Conservation (phyloP, 345 rosid species). For the Diplotaxis tenuifolia region DNA sequence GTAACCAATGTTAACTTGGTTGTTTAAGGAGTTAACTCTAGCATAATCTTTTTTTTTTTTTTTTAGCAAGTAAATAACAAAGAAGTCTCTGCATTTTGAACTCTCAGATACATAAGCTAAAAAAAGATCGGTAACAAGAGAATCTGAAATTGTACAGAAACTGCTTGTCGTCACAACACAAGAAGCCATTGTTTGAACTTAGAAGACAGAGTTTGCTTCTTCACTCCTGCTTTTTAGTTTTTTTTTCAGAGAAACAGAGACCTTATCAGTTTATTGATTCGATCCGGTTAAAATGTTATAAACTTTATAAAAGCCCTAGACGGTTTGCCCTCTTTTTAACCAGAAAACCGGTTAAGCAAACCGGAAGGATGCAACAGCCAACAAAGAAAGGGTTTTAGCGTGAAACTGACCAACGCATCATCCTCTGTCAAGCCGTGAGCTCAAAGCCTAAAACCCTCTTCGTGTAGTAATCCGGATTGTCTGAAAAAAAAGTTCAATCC, state of each 20-base stretch:
- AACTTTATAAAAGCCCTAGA: neutral
- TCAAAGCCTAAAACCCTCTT: conserved; percentile 33
- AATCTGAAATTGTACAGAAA: conserved; percentile 23
- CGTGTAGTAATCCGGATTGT: neutral
- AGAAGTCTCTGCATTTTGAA: neutral
- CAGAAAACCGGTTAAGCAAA: conserved; percentile 4
- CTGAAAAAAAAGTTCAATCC: neutral
- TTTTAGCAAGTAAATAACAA: neutral
- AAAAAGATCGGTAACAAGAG: conserved; percentile 22
- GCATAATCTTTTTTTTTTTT: no score
- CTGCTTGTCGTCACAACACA: conserved; percentile 27
- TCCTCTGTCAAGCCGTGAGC: conserved; percentile 29
- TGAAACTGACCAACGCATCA: neutral
- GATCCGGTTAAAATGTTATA: conserved; percentile 17
- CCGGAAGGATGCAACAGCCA: no score
- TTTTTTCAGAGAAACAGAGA: no score
- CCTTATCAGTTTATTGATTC: conserved; percentile 28
- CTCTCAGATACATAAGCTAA: neutral
- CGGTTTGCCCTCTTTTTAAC: neutral
- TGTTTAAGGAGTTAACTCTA: neutral
- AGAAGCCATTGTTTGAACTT: conserved; percentile 31
- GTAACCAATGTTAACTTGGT: neutral
- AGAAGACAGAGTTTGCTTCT: neutral
- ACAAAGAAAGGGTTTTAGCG: no score
- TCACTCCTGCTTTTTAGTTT: conserved; percentile 22